Base-by-base conservation (phyloP, 441 rosid genomes). In the Erysimum pusillum region DNA sequence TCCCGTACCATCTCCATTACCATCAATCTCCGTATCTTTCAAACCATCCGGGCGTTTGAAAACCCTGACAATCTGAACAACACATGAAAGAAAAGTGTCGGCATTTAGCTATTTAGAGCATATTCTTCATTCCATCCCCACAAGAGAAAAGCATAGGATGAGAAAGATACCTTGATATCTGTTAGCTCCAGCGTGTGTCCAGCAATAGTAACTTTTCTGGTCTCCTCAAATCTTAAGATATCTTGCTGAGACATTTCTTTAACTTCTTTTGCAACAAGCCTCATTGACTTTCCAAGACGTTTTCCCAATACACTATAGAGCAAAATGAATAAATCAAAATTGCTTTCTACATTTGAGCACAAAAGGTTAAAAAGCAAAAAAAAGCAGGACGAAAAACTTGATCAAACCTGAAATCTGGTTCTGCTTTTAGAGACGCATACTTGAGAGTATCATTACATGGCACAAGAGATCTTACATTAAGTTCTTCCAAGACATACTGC, bases 401-500 rank as follows among this genome's bases (percentile, higher is more conserved):
- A 25, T 25, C 28, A 25, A 78, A 91, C 98, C 98, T 92, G 73
- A 91, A 96, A 76, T 96, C 97, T 28, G 99, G 99, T 80, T 92
- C 99, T n/a, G 98, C 98, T 11, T 92, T 94, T 52, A 94, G 80
- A 65, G 91, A 86, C 58, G 97, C 90, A 80, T 91, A 96, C 83
- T 89, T 91, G 83, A 90, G 79, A 59, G 91, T 84, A 83, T 93
- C 96, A 73, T 83, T 86, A 79, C 98, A 96, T 8, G 98, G 85
- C 34, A 87, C 79, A 72, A 96, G 95, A 63, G 87, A 84, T 82
- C 92, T 83, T 71, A 94, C 88, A 78, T 96, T 96, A 54, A 94
- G 97, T 79, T 94, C 99, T 77, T 92, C 99, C 44, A 92, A 81
- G 51, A 94, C 95, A 87, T 91, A 96, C 99, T 96, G 83, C 79